These are phyloP conservation scores for Cyphellophora attinorum DNA, from an alignment of 2,329 filamentous ascomycete species.

Conservation along the genomic window DNA sequence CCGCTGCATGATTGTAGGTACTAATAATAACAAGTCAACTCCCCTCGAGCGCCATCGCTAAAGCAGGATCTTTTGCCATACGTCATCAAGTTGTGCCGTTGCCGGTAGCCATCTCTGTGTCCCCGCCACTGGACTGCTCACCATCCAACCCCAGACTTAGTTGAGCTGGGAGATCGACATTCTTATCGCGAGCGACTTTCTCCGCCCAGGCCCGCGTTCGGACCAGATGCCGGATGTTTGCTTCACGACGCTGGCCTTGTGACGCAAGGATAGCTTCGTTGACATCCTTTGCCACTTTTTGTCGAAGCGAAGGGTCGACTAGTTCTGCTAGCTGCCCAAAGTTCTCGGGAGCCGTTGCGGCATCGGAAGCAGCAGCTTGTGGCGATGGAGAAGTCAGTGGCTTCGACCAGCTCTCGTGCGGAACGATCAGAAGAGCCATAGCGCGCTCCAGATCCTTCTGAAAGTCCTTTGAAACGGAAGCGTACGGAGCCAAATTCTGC, in stretches of 20 bases:
- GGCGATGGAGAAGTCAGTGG: conserved; percentile 41
- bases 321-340: conserved; percentile 55
- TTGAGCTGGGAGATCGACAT: conserved; percentile 33
- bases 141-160: conserved; percentile 33
- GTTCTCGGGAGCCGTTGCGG: conserved; percentile 10
- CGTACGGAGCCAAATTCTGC: conserved; percentile 75
- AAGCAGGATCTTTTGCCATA: no score
- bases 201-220: conserved; percentile 82
- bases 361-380: conserved; percentile 4
- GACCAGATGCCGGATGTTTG: conserved; percentile 72
- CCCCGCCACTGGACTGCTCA: conserved; percentile 10
- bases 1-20: no score
- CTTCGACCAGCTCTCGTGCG: conserved; percentile 57
- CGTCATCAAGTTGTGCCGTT: conserved; percentile 44
- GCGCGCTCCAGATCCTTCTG: conserved; percentile 82
- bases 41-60: no score
- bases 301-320: conserved; percentile 68
- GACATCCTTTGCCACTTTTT: conserved; percentile 75
- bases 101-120: conserved; percentile 36
- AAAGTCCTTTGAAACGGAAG: conserved; percentile 71
- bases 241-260: conserved; percentile 64
- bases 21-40: no score
- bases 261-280: conserved; percentile 77
- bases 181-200: conserved; percentile 38
- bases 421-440: conserved; percentile 85